These are phyloP conservation scores for Aspergillus persii DNA, from an alignment of 2,329 filamentous ascomycete genomes.

Conservation along the genomic window DNA sequence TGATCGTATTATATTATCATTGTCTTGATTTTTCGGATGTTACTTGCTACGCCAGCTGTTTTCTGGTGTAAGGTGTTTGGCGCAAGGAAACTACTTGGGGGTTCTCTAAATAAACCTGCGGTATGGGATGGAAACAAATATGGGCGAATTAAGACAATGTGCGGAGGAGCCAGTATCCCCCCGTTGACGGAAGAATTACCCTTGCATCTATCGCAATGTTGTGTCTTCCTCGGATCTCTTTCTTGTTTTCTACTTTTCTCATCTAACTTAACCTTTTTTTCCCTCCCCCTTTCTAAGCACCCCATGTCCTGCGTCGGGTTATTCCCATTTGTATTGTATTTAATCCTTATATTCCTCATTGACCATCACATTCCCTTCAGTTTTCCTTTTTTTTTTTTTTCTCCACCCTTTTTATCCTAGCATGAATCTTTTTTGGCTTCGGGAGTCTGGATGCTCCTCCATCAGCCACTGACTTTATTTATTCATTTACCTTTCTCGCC, in stretches of 20 bases:
- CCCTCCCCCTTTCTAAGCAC: conserved; percentile 16
- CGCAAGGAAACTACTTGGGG: conserved; percentile 20
- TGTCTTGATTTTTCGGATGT: conserved; percentile 21
- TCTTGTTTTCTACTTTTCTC: conserved; percentile 9
- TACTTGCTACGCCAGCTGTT: conserved; percentile 18
- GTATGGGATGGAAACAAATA: conserved; percentile 18
- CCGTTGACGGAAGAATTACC: not conserved
- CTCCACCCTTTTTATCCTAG: conserved; percentile 5
- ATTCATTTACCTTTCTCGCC: not conserved
- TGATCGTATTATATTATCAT: conserved; percentile 15
- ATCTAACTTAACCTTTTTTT: conserved; percentile 15
- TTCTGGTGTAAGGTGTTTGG: conserved; percentile 27
- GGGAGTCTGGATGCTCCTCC: conserved; percentile 10
- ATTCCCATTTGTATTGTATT: conserved; percentile 33
- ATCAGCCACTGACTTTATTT: not conserved
- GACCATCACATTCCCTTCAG: not conserved
- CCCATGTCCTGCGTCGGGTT: conserved; percentile 8
- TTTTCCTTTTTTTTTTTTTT: conserved; percentile 1
- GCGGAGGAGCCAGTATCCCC: conserved; percentile 11
- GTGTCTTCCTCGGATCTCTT: conserved; percentile 8
- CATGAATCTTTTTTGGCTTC: conserved; percentile 6
- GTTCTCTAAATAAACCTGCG: conserved; percentile 16
- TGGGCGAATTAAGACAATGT: conserved; percentile 9
- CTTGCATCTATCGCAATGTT: not conserved
- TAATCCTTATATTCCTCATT: conserved; percentile 19